phyloP scores from a whole-genome alignment of 1,284 basidiomycete genomes.

The Fomitopsis palustris region DNA sequence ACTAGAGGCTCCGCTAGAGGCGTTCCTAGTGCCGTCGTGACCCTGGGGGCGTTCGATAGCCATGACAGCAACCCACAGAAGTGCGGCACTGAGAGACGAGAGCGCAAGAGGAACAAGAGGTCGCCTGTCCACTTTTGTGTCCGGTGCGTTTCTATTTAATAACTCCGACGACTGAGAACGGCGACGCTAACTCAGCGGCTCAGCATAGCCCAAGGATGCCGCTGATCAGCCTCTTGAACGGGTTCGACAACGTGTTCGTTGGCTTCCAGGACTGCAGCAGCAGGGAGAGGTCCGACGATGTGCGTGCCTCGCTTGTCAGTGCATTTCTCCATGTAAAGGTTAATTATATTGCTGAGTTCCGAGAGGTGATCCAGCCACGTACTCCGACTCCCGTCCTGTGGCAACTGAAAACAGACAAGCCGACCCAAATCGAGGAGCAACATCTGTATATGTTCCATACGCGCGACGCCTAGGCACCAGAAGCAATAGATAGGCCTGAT shows the following conservation, averaged over 20 bases:
- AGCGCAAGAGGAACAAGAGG: constrained; percentile 14
- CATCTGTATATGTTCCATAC: neutral
- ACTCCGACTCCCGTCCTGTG: neutral
- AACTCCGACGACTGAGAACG: constrained; percentile 25
- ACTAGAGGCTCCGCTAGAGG: constrained; percentile 10
- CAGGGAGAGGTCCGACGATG: neutral
- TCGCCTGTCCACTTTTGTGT: constrained; percentile 13
- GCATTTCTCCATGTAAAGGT: neutral
- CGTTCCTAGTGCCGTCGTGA: constrained; percentile 2
- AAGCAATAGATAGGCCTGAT: neutral
- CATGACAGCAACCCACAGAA: constrained; percentile 10
- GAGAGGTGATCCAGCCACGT: neutral
- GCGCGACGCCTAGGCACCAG: neutral
- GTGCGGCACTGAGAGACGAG: constrained; percentile 4
- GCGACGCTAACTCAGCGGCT: constrained; percentile 27
- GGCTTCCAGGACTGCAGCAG: neutral
- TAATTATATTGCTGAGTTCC: neutral
- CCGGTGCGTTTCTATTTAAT: constrained; percentile 16
- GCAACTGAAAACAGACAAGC: neutral
- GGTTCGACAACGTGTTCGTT: constrained; percentile 1
- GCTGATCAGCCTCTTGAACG: neutral
- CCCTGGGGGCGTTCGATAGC: constrained; percentile 16
- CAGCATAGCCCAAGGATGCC: constrained; percentile 14
- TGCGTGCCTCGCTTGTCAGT: neutral
- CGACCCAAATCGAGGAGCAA: neutral